Evolutionary conservation across 768 basidiomycete species (phyloP), one percentile per base, ranked within the genome.

Genomic region (Tubosaeta sp.): DNA sequence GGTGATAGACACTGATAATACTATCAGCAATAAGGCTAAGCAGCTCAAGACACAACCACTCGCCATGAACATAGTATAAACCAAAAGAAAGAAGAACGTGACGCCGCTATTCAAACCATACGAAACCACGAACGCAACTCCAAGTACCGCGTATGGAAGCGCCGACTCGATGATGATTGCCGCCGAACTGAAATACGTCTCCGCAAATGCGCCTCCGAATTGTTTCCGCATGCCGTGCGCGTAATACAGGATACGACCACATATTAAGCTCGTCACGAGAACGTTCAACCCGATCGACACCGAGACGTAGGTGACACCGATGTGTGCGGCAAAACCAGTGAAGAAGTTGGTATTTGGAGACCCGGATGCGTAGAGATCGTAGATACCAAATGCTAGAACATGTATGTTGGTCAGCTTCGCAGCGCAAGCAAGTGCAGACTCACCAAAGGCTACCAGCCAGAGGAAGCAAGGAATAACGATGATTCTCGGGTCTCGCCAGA

Each of bases 401-500:
- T 14, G 22, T 6, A 19, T 19, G 4, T 6, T 30, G 27, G 38
- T 14, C 6, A 43, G 25, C 12, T 18, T 14, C 4, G 27, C 18
- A 22, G 13, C 8, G 18, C 18, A 18, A 18, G 19, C 25, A 29
- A 18, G 4, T n/a, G n/a, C 32, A 46, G 6, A 25, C 50, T 24
- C 14, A 22, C 44, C 41, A 41, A 40, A 44, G 34, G 41, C 38
- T 4, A 42, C 52, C 22, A 48, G 8, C 56, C 56, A 58, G 13
- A 58, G 41, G 25, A 58, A 32, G 18, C 38, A 45, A 10, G 57
- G 57, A 19, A 58, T 9, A 5, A 58, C n/a, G 10, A 58, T 39
- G 16, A 53, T 27, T 16, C 36, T 32, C 27, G 41, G n/a, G n/a
- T 44, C 22, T 13, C 51, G 49, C 69, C 68, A 73, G 16, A 72